Evolutionary conservation across 768 basidiomycete species (phyloP), one percentile per base, ranked within the genome.

Genomic region (Russula lepida): DNA sequence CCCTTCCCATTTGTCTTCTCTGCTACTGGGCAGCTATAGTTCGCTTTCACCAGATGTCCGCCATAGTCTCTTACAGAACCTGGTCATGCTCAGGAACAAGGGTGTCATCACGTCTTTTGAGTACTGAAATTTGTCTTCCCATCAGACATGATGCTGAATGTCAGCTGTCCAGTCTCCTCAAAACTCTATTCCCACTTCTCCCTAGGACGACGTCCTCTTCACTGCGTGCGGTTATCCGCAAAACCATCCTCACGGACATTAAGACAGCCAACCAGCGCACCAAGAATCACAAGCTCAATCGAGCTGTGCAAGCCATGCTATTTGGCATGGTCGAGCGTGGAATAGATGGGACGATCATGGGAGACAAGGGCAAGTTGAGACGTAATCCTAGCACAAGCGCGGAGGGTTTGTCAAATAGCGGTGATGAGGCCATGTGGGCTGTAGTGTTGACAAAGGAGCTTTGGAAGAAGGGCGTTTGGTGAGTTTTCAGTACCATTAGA

Each of bases 341-440:
- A 13, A 90, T 93, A 86, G 83, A 84, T 43, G 86, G 78, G 1
- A 85, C 92, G 67, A 83, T 92, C 17, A 70, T 84, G 17, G 89
- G 92, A 12, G 85, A 94, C 76, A 94, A 92, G 71, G 93, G 86
- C 4, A 92, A 85, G 68, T 69, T 81, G n/a, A 75, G 81, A 63
- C 76, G 75, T 30, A 68, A 69, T n/a, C 67, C 72, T 53, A 72
- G 74, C 6, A 71, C 75, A 9, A 73, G 74, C 1, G 70, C 68
- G 27, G 77, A 79, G 61, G 71, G 71, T n/a, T 70, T 73, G 13
- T 71, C 73, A 30, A 72, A 74, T 57, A 78, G 76, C 52, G 84
- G 85, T 2, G 89, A 92, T 33, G 97, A 98, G 67, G 94, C 95
- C 3, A 89, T 97, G 85, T 98, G 95, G 95, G 95, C 97, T 4